phyloP scores from a whole-genome alignment of 2,329 filamentous ascomycete species.

The Aureobasidium sp. region DNA sequence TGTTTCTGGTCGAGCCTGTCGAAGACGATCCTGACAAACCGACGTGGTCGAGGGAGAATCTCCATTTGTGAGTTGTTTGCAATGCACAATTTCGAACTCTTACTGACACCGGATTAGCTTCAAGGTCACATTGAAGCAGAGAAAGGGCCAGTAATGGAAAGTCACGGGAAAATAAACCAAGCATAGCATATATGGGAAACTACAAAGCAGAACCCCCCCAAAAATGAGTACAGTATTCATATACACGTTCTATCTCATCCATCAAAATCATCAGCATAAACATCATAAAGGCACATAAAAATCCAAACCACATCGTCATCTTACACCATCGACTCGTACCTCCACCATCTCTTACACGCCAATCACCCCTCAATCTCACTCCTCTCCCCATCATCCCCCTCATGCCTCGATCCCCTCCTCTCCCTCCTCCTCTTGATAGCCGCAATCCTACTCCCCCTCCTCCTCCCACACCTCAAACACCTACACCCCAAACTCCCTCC shows the following conservation, averaged over 20 bases:
- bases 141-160: background rate
- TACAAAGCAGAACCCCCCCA: background rate
- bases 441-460: background rate
- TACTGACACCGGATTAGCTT: background rate
- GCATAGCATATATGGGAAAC: background rate
- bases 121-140: slow-evolving; percentile 9
- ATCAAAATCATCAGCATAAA: background rate
- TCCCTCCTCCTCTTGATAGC: slow-evolving; percentile 1
- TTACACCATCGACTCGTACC: background rate
- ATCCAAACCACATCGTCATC: background rate
- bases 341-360: too few species aligned
- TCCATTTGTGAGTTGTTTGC: slow-evolving; percentile 39
- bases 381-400: background rate
- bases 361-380: slow-evolving; percentile 3
- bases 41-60: slow-evolving; percentile 40
- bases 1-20: slow-evolving; percentile 42
- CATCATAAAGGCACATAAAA: background rate
- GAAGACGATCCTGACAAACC: slow-evolving; percentile 43
- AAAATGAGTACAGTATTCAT: background rate
- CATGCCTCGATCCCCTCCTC: background rate
- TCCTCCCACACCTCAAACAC: background rate
- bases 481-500: background rate
- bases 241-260: background rate
- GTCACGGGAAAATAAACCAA: background rate
- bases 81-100: too few species aligned